Percentiles rank a stretch among this genome's conserved stretches.
Conservation (phyloP, 495 filamentous ascomycete genomes). For the Penicillium cataractarum region DNA sequence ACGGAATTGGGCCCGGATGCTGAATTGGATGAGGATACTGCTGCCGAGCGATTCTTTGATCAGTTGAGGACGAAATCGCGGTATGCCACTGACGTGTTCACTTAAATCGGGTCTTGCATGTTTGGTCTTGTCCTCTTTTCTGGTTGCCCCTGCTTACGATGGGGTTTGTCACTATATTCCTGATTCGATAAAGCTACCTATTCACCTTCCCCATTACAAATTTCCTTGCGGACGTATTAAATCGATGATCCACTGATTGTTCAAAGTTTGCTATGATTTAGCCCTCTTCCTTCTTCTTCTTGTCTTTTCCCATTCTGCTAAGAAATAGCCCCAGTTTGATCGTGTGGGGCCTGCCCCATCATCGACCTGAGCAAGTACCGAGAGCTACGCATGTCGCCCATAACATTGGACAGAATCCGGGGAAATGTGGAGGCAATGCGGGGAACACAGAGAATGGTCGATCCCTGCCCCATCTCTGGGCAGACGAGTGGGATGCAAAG, state of each 20-base stretch:
- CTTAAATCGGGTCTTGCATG: conserved; percentile 13
- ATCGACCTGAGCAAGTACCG: neutral
- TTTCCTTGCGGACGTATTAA: neutral
- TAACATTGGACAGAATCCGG: conserved; percentile 10
- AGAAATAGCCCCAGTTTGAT: conserved; percentile 12
- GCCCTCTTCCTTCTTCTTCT: neutral
- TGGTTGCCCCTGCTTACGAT: neutral
- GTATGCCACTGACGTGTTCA: conserved; percentile 72
- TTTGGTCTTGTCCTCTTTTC: neutral
- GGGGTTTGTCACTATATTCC: neutral
- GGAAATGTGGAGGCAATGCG: conserved; percentile 20
- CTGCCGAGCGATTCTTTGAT: conserved; percentile 57
- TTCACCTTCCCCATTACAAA: neutral
- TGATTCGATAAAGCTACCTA: neutral
- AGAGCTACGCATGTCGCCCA: neutral
- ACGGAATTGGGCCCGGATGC: conserved; percentile 39
- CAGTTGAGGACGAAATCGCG: conserved; percentile 57
- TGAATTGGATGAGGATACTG: conserved; percentile 45
- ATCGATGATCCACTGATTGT: neutral
- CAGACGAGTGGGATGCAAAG: neutral
- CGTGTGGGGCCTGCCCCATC: conserved; percentile 16
- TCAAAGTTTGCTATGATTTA: neutral
- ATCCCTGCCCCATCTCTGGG: conserved; percentile 5
- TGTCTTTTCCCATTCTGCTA: neutral
- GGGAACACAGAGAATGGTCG: conserved; percentile 3